A percentile compares a stretch with the other conserved stretches of the same genome.
These are phyloP conservation scores for Aaosphaeria pasadenensis DNA, from an alignment of 2,329 filamentous ascomycete genomes.

Conservation along the genomic window DNA sequence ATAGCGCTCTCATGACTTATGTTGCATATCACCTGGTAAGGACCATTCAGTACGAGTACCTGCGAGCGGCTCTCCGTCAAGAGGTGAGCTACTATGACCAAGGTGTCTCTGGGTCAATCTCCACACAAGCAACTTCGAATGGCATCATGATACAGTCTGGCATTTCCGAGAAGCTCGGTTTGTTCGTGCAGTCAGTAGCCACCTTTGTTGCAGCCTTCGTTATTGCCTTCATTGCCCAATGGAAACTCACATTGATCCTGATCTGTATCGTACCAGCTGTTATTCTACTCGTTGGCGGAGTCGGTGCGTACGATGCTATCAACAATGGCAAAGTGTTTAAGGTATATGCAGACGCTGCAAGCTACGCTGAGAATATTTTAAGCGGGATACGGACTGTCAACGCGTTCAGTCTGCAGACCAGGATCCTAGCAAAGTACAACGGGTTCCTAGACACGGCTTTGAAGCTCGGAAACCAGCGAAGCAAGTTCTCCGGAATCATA, in stretches of 20 bases:
- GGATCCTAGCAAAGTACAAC: not conserved
- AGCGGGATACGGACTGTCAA: constrained; percentile 85
- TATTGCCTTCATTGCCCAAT: constrained; percentile 83
- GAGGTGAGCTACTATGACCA: constrained; percentile 7
- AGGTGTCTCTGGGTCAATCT: constrained; percentile 2
- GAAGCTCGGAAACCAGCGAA: constrained; percentile 43
- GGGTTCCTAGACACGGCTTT: constrained; percentile 40
- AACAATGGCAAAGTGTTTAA: constrained; percentile 55
- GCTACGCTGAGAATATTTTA: constrained; percentile 83
- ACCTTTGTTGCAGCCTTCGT: constrained; percentile 67
- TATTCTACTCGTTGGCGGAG: constrained; percentile 2
- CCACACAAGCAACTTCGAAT: constrained; percentile 6
- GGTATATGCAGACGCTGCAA: constrained; percentile 1
- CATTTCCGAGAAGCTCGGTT: constrained; percentile 8
- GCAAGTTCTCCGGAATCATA: constrained; percentile 40
- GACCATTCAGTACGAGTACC: constrained; percentile 1
- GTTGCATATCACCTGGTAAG: not conserved
- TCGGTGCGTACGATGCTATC: constrained; percentile 56
- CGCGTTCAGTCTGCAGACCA: constrained; percentile 62
- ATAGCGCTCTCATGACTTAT: not conserved
- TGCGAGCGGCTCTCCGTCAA: constrained; percentile 7
- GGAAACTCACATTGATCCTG: constrained; percentile 81
- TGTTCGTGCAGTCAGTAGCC: constrained; percentile 5
- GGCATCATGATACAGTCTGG: constrained; percentile 6
- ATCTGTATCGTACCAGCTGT: constrained; percentile 61